phyloP scores from a whole-genome alignment of 768 basidiomycete genomes.

The Termitomyces sp. region DNA sequence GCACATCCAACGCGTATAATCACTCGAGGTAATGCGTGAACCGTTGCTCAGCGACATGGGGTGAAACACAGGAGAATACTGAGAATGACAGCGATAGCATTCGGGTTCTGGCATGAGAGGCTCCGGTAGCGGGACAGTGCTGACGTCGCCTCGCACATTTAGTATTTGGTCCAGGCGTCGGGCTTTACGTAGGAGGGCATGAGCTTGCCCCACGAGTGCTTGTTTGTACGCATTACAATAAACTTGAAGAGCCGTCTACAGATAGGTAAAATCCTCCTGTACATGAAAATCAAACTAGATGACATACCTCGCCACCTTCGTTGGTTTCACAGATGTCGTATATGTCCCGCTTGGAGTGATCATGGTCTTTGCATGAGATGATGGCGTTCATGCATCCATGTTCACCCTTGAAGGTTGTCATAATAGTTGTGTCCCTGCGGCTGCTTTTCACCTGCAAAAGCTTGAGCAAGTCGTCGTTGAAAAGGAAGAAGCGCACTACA shows the following conservation, averaged over 20 bases:
- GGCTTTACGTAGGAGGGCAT: constrained; percentile 87
- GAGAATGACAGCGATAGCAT: constrained; percentile 63
- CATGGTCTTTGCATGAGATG: constrained; percentile 78
- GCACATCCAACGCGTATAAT: constrained; percentile 32
- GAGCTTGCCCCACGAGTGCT: constrained; percentile 64
- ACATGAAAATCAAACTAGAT: background rate
- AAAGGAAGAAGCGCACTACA: constrained; percentile 36
- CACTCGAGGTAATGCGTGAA: background rate
- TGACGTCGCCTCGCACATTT: constrained; percentile 40
- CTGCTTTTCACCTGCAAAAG: constrained; percentile 69
- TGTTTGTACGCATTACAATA: constrained; percentile 87
- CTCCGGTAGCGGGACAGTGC: constrained; percentile 18
- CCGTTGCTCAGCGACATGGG: constrained; percentile 18
- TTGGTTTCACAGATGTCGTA: constrained; percentile 86
- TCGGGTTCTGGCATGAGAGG: constrained; percentile 31
- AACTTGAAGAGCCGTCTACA: constrained; percentile 84
- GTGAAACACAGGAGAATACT: constrained; percentile 77
- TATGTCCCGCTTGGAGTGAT: constrained; percentile 58
- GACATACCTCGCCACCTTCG: constrained; percentile 74
- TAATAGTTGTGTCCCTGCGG: constrained; percentile 61
- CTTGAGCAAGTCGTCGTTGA: background rate
- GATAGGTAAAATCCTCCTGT: constrained; percentile 1
- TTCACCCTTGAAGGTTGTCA: constrained; percentile 74
- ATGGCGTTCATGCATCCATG: constrained; percentile 76
- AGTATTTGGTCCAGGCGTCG: constrained; percentile 75